Evolutionary conservation across 768 basidiomycete species (phyloP).

Genomic region (Brasilioporus rufonigricans): DNA sequence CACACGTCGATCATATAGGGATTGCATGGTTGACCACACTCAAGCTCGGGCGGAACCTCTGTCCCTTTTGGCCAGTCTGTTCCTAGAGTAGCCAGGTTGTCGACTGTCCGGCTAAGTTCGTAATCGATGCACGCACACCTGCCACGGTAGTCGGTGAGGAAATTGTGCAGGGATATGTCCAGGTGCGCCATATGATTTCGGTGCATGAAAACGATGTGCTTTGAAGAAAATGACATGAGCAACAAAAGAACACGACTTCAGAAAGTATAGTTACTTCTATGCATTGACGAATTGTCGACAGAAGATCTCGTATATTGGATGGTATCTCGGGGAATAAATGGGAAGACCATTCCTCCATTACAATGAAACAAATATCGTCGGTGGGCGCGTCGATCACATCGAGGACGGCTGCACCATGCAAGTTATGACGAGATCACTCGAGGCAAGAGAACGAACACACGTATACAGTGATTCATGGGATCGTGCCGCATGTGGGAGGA

Average conservation of each 20-base stretch:
- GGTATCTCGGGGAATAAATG: conserved; percentile 53
- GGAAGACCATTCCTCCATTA: conserved; percentile 81
- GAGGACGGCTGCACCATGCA: conserved; percentile 50
- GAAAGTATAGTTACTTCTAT: conserved; percentile 52
- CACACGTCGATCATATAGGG: conserved; percentile 76
- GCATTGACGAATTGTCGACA: conserved; percentile 60
- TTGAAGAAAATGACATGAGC: conserved; percentile 1
- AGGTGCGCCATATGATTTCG: conserved; percentile 62
- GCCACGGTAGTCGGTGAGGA: conserved; percentile 63
- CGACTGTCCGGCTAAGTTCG: conserved; percentile 60
- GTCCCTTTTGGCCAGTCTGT: conserved; percentile 51
- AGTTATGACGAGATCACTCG: conserved; percentile 4
- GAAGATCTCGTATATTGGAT: conserved; percentile 50
- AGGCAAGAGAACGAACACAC: conserved; percentile 41
- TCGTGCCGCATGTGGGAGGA: conserved; percentile 50
- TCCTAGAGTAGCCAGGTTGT: conserved; percentile 34
- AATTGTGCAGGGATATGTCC: conserved; percentile 68
- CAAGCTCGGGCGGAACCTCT: conserved; percentile 71
- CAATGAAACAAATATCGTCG: conserved; percentile 61
- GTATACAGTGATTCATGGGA: conserved; percentile 75
- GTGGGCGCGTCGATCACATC: conserved; percentile 54
- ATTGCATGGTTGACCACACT: conserved; percentile 45
- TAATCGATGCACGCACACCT: conserved; percentile 75
- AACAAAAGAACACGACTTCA: background rate
- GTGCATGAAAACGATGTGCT: conserved; percentile 77